Evolutionary conservation across 148 eudicot species (phyloP), one percentile per base, ranked within the genome.

Genomic region (Amaranthus cruentus): DNA sequence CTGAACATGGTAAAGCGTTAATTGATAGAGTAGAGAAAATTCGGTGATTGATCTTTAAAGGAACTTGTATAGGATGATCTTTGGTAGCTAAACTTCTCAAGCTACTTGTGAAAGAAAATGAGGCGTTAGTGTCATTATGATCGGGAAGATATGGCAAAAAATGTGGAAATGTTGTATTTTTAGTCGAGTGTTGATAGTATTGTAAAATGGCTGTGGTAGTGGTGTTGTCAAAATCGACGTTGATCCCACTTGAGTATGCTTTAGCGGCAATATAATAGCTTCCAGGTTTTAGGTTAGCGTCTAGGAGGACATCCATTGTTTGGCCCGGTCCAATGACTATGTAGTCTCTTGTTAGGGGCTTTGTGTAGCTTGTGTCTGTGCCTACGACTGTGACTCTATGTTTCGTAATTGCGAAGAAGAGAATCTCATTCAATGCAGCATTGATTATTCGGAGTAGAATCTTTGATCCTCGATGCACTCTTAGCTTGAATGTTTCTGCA

Each of bases 401-500:
- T 49, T 82, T 69, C n/a, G 77, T 67, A 7, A 82, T 58, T 7
- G 77, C 78, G 13, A 79, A 79, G 64, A 75, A 82, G 57, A 82
- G 69, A 10, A 78, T 76, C 13, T 68, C 43, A 9, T 82, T 61
- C 74, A 79, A 71, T 4, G 59, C 82, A 3, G 85, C 53, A 38
- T 82, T 82, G 74, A 82, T 82, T 57, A 82, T 65, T 0, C 85
- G 77, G 1, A 82, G 69, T 10, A 82, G 80, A 6, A 64, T 62
- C 4, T 66, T 80, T 28, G 72, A 60, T 7, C 80, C 82, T 28
- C 58, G 55, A 2, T 44, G 51, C 3, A 79, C 81, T 7, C 18
- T 47, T 52, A 79, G 60, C 55, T 38, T 76, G 68, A 72, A 76
- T 9, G 78, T 79, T 6, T 70, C 82, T 75, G n/a, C 61, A 18